Evolutionary conservation across 805 yeast genomes (phyloP).

Genomic region (Nakazawaea laoshanensis): DNA sequence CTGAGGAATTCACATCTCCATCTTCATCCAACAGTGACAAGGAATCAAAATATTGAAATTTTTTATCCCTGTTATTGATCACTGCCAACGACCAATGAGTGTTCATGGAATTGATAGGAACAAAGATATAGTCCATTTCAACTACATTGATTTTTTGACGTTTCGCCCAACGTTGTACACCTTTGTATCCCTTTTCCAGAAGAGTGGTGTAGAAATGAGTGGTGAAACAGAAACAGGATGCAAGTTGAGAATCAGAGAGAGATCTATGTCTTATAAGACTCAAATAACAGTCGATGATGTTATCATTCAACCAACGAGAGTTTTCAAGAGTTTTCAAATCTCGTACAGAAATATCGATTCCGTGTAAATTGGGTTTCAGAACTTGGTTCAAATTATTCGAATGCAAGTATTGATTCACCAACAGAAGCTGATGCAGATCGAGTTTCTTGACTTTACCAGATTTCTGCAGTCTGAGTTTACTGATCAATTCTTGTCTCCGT

Average conservation of each 20-base stretch:
- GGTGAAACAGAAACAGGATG: constrained; percentile 61
- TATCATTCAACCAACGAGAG: constrained; percentile 84
- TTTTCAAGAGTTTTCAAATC: constrained; percentile 70
- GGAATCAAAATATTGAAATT: constrained; percentile 74
- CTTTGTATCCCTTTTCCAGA: constrained; percentile 62
- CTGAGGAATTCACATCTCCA: constrained; percentile 13
- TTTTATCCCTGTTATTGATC: constrained; percentile 50
- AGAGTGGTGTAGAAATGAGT: constrained; percentile 82
- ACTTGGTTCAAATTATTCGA: constrained; percentile 16
- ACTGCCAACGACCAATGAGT: constrained; percentile 92
- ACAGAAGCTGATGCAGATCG: constrained; percentile 18
- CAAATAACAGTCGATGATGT: constrained; percentile 77
- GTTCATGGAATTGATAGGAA: constrained; percentile 78
- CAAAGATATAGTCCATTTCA: constrained; percentile 55
- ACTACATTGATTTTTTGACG: constrained; percentile 62
- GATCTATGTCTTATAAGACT: constrained; percentile 39
- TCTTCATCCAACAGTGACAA: constrained; percentile 27
- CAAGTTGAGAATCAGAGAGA: constrained; percentile 13
- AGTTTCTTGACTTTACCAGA: constrained; percentile 24
- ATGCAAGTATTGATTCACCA: constrained; percentile 27
- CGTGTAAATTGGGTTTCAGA: constrained; percentile 26
- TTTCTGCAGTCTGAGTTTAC: constrained; percentile 26
- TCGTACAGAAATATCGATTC: constrained; percentile 51
- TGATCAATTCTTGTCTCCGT: constrained; percentile 24
- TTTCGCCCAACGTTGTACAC: constrained; percentile 82